Percentiles rank a stretch among this genome's conserved stretches.
Evolutionary conservation across 139 green algal genomes (phyloP).

Genomic region (Picochlorum sp.): DNA sequence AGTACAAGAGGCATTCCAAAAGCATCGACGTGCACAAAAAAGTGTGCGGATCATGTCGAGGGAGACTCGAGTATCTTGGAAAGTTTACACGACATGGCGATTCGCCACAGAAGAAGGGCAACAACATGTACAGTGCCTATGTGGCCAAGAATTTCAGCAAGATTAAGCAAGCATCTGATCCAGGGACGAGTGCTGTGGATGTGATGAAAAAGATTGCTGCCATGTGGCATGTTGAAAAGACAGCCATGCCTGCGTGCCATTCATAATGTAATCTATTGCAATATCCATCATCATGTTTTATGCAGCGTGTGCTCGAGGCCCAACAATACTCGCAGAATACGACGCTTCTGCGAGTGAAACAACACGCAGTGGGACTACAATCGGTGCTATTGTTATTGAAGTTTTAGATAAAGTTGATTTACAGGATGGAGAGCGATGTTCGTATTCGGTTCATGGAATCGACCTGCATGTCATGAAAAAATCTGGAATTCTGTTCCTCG

Average conservation of each 20-base stretch:
- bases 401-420: constrained; percentile 66
- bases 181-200: constrained; percentile 25
- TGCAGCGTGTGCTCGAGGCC: too few species aligned
- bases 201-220: constrained; percentile 30
- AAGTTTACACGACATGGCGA: constrained; percentile 39
- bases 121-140: constrained; percentile 15
- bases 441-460: constrained; percentile 48
- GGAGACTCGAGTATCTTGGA: constrained; percentile 34
- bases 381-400: neutral
- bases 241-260: constrained; percentile 64
- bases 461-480: constrained; percentile 78
- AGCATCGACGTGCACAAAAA: constrained; percentile 44
- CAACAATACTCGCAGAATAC: too few species aligned
- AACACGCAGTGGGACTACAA: too few species aligned
- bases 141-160: constrained; percentile 28
- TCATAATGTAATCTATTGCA: constrained; percentile 10
- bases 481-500: constrained; percentile 63
- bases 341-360: too few species aligned
- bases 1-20: constrained; percentile 49
- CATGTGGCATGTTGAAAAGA: constrained; percentile 17
- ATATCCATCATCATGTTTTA: neutral
- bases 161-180: neutral
- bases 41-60: constrained; percentile 37
- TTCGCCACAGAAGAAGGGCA: constrained; percentile 19
- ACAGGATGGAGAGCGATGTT: constrained; percentile 27